Conservation (phyloP, 805 yeast genomes). For the Torulaspora gathmanii region DNA sequence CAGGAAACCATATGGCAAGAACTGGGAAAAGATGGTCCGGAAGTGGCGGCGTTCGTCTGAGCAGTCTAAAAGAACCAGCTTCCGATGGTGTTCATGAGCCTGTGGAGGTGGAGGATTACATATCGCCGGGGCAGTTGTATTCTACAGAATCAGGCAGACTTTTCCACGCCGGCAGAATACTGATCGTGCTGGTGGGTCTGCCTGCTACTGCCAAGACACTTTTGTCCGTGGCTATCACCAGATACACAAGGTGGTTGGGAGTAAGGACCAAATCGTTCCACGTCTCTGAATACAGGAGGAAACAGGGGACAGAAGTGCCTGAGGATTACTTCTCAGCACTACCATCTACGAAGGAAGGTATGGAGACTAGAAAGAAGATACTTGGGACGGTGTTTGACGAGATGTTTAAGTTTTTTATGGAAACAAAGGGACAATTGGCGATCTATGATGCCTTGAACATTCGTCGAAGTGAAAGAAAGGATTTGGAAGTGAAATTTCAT, state of each 20-base stretch:
- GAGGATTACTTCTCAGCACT: constrained; percentile 62
- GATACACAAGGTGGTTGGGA: constrained; percentile 94
- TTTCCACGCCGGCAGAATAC: constrained; percentile 92
- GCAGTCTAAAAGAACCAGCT: constrained; percentile 7
- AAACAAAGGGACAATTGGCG: constrained; percentile 87
- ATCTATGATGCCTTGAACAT: constrained; percentile 95
- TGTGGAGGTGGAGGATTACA: constrained; percentile 40
- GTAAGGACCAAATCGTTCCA: constrained; percentile 90
- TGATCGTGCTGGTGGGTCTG: constrained; percentile 83
- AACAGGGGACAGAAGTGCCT: constrained; percentile 46
- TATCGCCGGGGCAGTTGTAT: constrained; percentile 89
- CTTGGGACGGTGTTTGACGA: constrained; percentile 63
- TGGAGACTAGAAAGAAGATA: constrained; percentile 51
- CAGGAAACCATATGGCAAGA: constrained; percentile 55
- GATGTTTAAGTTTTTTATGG: constrained; percentile 62
- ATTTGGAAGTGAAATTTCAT: constrained; percentile 50
- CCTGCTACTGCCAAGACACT: constrained; percentile 97
- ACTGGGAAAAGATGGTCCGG: constrained; percentile 48
- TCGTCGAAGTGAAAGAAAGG: constrained; percentile 58
- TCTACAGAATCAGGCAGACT: constrained; percentile 88
- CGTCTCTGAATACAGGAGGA: constrained; percentile 83
- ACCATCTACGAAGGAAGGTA: constrained; percentile 46
- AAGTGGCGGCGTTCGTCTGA: constrained; percentile 15
- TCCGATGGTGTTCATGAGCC: constrained; percentile 63
- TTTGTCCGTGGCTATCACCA: constrained; percentile 81